Evolutionary conservation across 108 stramenopile species (phyloP).

Genomic region (Discostella pseudostelligera): DNA sequence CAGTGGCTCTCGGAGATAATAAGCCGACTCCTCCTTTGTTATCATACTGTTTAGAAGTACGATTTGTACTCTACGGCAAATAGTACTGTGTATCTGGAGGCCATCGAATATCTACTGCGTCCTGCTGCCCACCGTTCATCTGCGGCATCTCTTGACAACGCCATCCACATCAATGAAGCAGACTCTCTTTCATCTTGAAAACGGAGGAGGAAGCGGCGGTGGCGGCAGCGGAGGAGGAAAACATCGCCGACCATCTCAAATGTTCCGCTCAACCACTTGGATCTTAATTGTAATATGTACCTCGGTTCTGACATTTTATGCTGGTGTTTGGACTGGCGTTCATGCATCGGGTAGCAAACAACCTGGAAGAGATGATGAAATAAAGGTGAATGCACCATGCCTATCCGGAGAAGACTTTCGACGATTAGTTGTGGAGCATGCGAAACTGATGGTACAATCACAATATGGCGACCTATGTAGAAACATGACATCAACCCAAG

Average conservation of each 20-base stretch:
- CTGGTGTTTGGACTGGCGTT: conserved; percentile 14
- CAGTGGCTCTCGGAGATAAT: too few relatives aligned
- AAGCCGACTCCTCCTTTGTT: too few relatives aligned
- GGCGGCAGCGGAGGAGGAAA: too few relatives aligned
- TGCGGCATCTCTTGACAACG: too few relatives aligned
- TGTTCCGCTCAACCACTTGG: conserved; percentile 12
- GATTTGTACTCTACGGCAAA: too few relatives aligned
- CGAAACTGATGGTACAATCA: conserved; percentile 10
- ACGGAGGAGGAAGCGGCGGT: too few relatives aligned
- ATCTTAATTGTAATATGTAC: conserved; percentile 4
- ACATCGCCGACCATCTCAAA: too few relatives aligned
- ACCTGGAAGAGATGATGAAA: neutral
- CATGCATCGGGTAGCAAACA: neutral
- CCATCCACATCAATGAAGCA: neutral
- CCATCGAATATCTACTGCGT: too few relatives aligned
- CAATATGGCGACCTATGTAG: conserved; percentile 14
- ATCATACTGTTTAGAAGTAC: too few relatives aligned
- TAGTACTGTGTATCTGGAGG: too few relatives aligned
- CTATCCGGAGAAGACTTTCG: neutral
- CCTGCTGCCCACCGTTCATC: too few relatives aligned
- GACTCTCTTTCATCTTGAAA: neutral
- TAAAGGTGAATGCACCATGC: neutral
- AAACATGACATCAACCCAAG: neutral
- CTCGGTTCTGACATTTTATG: conserved; percentile 5
- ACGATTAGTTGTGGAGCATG: conserved; percentile 15